phyloP scores from a whole-genome alignment of 495 filamentous ascomycete genomes.

The Sporormia fimetaria region DNA sequence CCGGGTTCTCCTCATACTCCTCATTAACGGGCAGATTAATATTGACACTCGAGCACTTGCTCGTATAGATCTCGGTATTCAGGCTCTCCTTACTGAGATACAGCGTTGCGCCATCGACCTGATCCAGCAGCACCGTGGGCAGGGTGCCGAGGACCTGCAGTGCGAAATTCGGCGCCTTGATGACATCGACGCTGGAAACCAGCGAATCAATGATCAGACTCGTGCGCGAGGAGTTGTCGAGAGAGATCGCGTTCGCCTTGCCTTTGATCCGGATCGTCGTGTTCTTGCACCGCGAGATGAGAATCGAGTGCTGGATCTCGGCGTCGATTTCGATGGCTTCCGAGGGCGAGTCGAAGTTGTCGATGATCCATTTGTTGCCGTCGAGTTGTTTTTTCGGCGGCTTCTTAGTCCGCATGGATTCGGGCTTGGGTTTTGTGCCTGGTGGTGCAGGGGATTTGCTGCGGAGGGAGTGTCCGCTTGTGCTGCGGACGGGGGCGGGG shows the following conservation, averaged over 20 bases:
- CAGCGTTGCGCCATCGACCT: conserved; percentile 79
- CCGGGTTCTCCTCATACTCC: conserved; percentile 72
- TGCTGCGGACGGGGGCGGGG: conserved; percentile 51
- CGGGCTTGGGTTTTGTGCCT: conserved; percentile 85
- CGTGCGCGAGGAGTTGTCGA: conserved; percentile 78
- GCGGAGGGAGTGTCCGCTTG: conserved; percentile 42
- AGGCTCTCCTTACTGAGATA: conserved; percentile 73
- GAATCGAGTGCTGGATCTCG: conserved; percentile 72
- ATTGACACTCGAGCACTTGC: conserved; percentile 75
- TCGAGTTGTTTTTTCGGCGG: conserved; percentile 84
- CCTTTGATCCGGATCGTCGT: conserved; percentile 78
- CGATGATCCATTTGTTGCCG: conserved; percentile 91
- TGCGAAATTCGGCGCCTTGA: conserved; percentile 87
- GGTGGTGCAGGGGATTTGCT: conserved; percentile 70
- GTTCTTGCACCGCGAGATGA: conserved; percentile 82
- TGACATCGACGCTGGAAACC: conserved; percentile 81
- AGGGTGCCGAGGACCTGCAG: conserved; percentile 74
- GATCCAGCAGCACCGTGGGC: conserved; percentile 81
- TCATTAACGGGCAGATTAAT: conserved; percentile 62
- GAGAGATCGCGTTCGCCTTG: conserved; percentile 89
- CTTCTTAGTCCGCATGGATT: conserved; percentile 87
- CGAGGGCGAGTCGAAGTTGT: conserved; percentile 77
- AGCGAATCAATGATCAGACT: conserved; percentile 81
- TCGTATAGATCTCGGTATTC: conserved; percentile 70
- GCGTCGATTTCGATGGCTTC: conserved; percentile 61